A percentile compares a stretch with the other conserved stretches of the same genome.
Conservation (phyloP, 2,329 filamentous ascomycete genomes). For the Calonectria multiphialidica region DNA sequence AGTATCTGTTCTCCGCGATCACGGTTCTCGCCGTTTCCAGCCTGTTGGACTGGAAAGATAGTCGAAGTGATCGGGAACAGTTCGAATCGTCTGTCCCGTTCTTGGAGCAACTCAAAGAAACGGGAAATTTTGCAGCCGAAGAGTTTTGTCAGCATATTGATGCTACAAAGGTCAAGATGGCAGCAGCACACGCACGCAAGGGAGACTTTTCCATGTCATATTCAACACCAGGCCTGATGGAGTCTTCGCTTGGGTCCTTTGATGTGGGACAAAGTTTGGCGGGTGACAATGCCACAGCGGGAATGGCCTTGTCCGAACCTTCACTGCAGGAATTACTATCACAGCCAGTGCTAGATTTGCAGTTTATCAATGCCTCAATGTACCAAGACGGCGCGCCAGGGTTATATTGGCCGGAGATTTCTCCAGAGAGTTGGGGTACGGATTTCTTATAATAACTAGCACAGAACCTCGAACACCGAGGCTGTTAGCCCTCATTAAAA, state of each 20-base stretch:
- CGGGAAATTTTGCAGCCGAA: slow-evolving; percentile 55
- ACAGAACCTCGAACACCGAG: neutral
- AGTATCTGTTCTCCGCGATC: slow-evolving; percentile 60
- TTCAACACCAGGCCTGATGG: slow-evolving; percentile 21
- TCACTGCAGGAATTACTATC: slow-evolving; percentile 50
- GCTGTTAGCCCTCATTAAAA: neutral
- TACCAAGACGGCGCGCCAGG: slow-evolving; percentile 41
- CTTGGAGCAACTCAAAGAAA: slow-evolving; percentile 52
- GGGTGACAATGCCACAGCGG: slow-evolving; percentile 41
- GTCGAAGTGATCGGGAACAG: slow-evolving; percentile 52
- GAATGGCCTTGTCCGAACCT: slow-evolving; percentile 51
- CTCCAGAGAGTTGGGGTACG: slow-evolving; percentile 39
- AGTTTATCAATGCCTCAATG: slow-evolving; percentile 49
- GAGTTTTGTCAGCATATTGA: slow-evolving; percentile 58
- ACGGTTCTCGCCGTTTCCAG: slow-evolving; percentile 59
- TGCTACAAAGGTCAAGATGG: slow-evolving; percentile 47
- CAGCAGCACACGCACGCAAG: slow-evolving; percentile 27
- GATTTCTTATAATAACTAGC: neutral
- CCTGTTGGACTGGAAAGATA: slow-evolving; percentile 47
- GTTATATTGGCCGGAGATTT: slow-evolving; percentile 43
- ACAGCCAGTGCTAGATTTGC: slow-evolving; percentile 48
- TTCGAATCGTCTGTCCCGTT: slow-evolving; percentile 54
- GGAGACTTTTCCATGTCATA: slow-evolving; percentile 30
- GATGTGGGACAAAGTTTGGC: slow-evolving; percentile 32
- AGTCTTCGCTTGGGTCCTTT: slow-evolving; percentile 20